Evolutionary conservation across 2,329 filamentous ascomycete species (phyloP), one percentile per base, ranked within the genome.

Genomic region (Leptographium radiaticola): DNA sequence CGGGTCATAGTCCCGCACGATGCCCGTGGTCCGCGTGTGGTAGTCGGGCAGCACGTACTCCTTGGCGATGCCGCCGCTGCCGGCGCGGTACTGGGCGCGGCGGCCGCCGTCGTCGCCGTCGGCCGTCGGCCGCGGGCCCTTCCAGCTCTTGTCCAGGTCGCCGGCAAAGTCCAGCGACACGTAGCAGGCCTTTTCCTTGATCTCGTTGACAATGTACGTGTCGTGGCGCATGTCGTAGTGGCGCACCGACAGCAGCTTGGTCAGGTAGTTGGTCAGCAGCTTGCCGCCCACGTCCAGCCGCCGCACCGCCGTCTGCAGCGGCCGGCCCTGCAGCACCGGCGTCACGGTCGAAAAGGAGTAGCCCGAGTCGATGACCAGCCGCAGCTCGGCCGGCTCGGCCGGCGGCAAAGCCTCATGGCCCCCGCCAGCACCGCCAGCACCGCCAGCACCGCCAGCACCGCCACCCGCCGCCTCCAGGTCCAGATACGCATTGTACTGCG

Each of bases 211-310:
- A 51, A 97, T 84, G 66, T 94, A 84, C 1, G 87, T 85, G 62
- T 98, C 93, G 66, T 95, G 90, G 58, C 93, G 83, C 81, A 98
- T 90, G 66, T 96, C 91, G 68, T 94, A 95, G 64, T 96, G 89
- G 8, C 93, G 84, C 15, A 94, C 76, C 1, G 90, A 96, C 18
- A 97, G 81, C 16, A 95, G 76, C 54, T 93, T 87, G 49, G 93
- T 91, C 38, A 98, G 75, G 65, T 95, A 86, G 66, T 97, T 97
- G 25, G 91, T 96, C 57, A 98, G 72, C 51, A 95, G 79, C 68
- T 95, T 97, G 55, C 93, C 93, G 45, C 93, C 93, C 8, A 97
- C 78, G 53, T 96, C 89, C 48, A 98, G 80, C 42, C 93, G 79
- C 20, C 91, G 83, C 53, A 95, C 80, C 0, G 87, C 89, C 0